Base-by-base conservation (phyloP, 2,329 filamentous ascomycete species). In the Phymatotrichopsis omnivora region DNA sequence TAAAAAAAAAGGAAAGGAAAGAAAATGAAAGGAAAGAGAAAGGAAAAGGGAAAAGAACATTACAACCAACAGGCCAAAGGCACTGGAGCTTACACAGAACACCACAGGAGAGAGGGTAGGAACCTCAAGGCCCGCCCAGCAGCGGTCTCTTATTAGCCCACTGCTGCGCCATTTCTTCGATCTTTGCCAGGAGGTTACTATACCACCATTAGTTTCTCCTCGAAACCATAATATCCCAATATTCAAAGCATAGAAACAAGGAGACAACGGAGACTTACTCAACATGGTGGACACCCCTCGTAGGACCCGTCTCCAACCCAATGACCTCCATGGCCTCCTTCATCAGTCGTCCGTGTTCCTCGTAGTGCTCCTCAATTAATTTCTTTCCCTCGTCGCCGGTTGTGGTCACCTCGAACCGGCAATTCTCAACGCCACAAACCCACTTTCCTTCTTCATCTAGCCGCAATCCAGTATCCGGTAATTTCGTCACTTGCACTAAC, bases 321-420 rank as follows among this genome's bases (percentile, higher is more conserved):
- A 54, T 44, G n/a, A 42, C 42, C 22, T 54, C 32, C 37, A 54
- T 43, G 19, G 52, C 52, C 8, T 42, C 28, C 16, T 42, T n/a
- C 45, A 52, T 47, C 11, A 47, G 24, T n/a, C 31, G 22, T 1
- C 45, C 49, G 47, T 54, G 52, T 12, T 28, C 29, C 17, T 45
- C 49, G 36, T 54, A 52, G 19, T 54, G 52, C 25, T 45, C 12
- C 24, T 50, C 49, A 3, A 54, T 36, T 24, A 27, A 14, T 3
- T n/a, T 22, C 10, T 38, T 23, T 5, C 35, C 48, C 12, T 43
- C 35, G 2, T 16, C 4, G 7, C 25, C 32, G 7, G 16, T 22
- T 7, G 29, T 24, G 20, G 38, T 36, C 4, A 42, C 31, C 8
- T 42, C 42, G 4, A 46, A 19, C 11, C 46, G 37, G 11, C 19